Evolutionary conservation across 2,329 filamentous ascomycete species (phyloP).

Genomic region (Hirsutella thompsonii): DNA sequence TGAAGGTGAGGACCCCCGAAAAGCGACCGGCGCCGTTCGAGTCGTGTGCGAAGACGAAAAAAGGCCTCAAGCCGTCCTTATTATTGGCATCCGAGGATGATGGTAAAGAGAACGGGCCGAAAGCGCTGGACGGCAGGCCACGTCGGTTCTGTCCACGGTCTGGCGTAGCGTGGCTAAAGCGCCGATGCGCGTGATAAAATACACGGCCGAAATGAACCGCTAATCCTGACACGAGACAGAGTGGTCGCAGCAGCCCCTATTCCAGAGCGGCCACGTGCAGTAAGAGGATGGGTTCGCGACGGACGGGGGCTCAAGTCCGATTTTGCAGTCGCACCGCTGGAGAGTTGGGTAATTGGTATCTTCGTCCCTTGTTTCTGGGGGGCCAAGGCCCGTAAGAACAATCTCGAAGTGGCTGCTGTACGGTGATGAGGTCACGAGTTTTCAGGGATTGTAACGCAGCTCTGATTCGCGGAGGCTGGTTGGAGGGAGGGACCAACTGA

Average conservation of each 20-base stretch:
- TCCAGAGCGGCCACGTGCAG: conserved; percentile 1
- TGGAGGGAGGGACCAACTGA: not conserved
- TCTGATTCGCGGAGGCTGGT: conserved; percentile 8
- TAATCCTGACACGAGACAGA: not conserved
- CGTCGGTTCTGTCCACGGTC: not conserved
- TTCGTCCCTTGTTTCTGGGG: conserved; percentile 4
- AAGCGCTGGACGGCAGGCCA: not conserved
- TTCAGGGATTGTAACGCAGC: conserved; percentile 4
- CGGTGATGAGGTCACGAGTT: conserved; percentile 14
- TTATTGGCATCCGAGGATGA: not conserved
- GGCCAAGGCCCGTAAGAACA: not conserved
- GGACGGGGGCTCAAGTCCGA: not conserved
- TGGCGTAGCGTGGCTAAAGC: not conserved
- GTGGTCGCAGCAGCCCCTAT: not conserved
- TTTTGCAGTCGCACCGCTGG: conserved; percentile 2
- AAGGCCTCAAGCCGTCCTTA: not conserved
- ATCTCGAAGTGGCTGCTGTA: conserved; percentile 3
- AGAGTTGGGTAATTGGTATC: conserved; percentile 1
- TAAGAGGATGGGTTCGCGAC: not conserved
- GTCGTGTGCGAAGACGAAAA: not conserved
- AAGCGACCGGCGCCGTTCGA: conserved; percentile 3
- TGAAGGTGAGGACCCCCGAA: not conserved
- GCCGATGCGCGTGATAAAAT: not conserved
- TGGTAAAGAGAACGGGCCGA: not conserved
- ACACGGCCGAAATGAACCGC: not conserved